Evolutionary conservation across 2,329 filamentous ascomycete species (phyloP), one percentile per base, ranked within the genome.

Genomic region (Penicillium sp.): DNA sequence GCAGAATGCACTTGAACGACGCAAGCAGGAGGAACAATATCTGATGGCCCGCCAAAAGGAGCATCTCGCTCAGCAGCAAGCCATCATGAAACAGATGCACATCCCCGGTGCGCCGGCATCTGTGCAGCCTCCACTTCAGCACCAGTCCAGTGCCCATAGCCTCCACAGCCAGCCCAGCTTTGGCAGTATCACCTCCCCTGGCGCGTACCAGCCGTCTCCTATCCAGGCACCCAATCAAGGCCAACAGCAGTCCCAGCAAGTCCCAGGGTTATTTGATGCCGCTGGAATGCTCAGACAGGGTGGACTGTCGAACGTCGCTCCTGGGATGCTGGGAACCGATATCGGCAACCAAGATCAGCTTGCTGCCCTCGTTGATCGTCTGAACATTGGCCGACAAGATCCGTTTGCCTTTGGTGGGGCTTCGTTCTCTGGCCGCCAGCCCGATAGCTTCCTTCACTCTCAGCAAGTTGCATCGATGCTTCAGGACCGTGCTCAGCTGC

Each of bases 1-100:
- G 70, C 93, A 98, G 68, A 98, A 98, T 72, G 95, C 95, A 33
- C 77, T 98, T 1, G 93, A 98, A 73, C 83, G 93, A 46, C 81
- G 93, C 45, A 98, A 98, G 75, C 93, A 98, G 69, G 93, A 98
- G 71, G 95, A 98, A 66, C 93, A 98, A 68, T 95, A 93, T 67
- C 78, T 95, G 31, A 95, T 97, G 83, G 93, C 95, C 40, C 86
- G 93, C 37, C 93, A 98, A 70, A 89, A 95, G 59, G 93, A 98
- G 67, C 89, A 89, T 59, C 81, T 96, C 47, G 87, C 90, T 55
- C 88, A 90, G 56, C 90, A 95, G 65, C 90, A 95, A 64, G 83
- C 90, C 51, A 78, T 84, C 44, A 86, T 83, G 69, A 83, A 84
- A 57, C 80, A 91, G 66, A 86, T 88, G 66, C 85, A 84, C 47